Percentiles rank a stretch among this genome's conserved stretches.
These are phyloP conservation scores for Penicillium sp. DNA, from an alignment of 2,329 filamentous ascomycete species.

Conservation along the genomic window DNA sequence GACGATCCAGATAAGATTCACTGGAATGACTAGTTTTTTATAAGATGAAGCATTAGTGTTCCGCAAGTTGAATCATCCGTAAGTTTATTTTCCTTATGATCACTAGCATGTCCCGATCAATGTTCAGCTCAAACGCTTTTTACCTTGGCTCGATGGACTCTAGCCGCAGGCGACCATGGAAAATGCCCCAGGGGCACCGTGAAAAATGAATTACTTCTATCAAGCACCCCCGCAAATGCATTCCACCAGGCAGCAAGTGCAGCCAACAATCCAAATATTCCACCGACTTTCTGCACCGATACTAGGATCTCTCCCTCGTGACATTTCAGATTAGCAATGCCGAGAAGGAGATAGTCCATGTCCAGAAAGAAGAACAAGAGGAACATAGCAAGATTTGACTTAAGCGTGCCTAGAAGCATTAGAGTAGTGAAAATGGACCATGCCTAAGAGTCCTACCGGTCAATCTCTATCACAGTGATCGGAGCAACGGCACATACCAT, in stretches of 20 bases:
- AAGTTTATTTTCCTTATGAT: too few species aligned
- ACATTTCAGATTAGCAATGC: conserved; percentile 18
- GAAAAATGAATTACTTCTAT: conserved; percentile 19
- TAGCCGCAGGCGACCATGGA: conserved; percentile 19
- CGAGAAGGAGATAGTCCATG: conserved; percentile 23
- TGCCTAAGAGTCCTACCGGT: conserved; percentile 4
- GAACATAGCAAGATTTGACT: conserved; percentile 21
- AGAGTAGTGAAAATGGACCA: conserved; percentile 27
- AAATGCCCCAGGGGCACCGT: conserved; percentile 21
- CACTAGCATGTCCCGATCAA: too few species aligned
- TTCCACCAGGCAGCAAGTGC: conserved; percentile 23
- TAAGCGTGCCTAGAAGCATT: conserved; percentile 22
- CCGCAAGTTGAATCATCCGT: too few species aligned
- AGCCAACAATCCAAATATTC: conserved; percentile 17
- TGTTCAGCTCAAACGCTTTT: conserved; percentile 10
- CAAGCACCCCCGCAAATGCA: conserved; percentile 19
- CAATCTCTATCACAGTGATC: neutral
- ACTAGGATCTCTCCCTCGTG: conserved; percentile 1
- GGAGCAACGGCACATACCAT: conserved; percentile 12
- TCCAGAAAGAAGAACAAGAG: conserved; percentile 24
- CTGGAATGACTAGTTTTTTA: too few species aligned
- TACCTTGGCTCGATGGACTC: conserved; percentile 9
- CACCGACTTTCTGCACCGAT: conserved; percentile 13
- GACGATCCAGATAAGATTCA: too few species aligned
- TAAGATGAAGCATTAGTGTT: neutral